Conservation (phyloP, 75 land plant genomes). For the Picea glauca region DNA sequence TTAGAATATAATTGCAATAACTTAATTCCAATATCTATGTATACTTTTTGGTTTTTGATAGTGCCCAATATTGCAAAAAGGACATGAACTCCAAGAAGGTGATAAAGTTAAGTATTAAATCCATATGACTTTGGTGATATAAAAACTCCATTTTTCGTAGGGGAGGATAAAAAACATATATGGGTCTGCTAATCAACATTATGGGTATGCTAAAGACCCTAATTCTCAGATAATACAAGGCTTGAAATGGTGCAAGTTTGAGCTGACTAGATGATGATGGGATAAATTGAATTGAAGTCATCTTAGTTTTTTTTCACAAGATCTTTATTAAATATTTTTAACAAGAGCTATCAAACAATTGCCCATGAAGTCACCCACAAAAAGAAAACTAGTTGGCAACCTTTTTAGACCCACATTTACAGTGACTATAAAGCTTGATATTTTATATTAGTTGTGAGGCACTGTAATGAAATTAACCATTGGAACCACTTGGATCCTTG, state of each 20-base stretch:
- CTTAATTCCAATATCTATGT: too few species aligned
- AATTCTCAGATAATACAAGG: not conserved
- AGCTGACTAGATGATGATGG: conserved; percentile 5
- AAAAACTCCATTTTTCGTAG: not conserved
- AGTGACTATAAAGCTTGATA: not conserved
- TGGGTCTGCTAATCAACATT: not conserved
- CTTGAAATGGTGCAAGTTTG: too few species aligned
- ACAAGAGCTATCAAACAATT: not conserved
- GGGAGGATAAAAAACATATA: not conserved
- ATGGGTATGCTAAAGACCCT: not conserved
- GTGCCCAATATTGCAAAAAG: too few species aligned
- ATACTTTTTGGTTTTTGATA: too few species aligned
- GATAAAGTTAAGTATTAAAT: too few species aligned
- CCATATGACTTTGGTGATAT: not conserved
- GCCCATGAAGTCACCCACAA: conserved; percentile 6
- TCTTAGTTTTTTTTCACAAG: not conserved
- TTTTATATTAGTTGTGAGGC: not conserved
- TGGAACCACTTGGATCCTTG: not conserved
- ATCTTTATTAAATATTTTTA: too few species aligned
- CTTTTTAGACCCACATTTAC: conserved; percentile 3
- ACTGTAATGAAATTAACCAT: not conserved
- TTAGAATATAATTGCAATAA: too few species aligned
- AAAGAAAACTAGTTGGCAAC: not conserved
- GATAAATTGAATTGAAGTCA: not conserved
- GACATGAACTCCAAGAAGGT: not conserved